A percentile compares a stretch with the other conserved stretches of the same genome.
Evolutionary conservation across 1,139 yeast species (phyloP).

Genomic region (Chernovozyma aurita): DNA sequence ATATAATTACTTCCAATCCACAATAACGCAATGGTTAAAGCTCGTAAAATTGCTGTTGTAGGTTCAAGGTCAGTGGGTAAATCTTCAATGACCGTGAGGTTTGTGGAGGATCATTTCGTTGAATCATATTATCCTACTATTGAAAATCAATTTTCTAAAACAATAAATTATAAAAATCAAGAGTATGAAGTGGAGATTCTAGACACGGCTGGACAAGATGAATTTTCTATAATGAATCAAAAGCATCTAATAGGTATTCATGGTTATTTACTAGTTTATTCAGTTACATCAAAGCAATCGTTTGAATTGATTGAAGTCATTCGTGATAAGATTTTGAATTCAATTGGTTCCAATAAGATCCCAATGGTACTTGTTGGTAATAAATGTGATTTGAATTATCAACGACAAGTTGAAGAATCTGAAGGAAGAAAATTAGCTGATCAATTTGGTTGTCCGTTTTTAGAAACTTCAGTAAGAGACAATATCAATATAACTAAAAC

Average conservation of each 20-base stretch:
- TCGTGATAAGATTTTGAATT: conserved; percentile 78
- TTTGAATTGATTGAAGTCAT: conserved; percentile 76
- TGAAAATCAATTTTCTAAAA: conserved; percentile 81
- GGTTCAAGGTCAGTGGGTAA: conserved; percentile 92
- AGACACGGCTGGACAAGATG: conserved; percentile 96
- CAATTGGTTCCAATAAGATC: conserved; percentile 65
- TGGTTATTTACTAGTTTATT: conserved; percentile 79
- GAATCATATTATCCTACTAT: conserved; percentile 92
- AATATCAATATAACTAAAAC: conserved; percentile 63
- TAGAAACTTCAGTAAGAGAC: conserved; percentile 82
- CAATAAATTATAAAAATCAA: conserved; percentile 64
- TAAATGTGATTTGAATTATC: conserved; percentile 66
- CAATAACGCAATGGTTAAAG: conserved; percentile 48
- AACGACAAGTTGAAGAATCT: conserved; percentile 57
- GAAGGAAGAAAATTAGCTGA: conserved; percentile 68
- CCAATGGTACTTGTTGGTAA: conserved; percentile 86
- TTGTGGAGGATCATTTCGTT: conserved; percentile 83
- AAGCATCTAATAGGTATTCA: conserved; percentile 81
- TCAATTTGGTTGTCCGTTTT: conserved; percentile 59
- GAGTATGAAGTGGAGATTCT: conserved; percentile 81
- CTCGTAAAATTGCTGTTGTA: conserved; percentile 81
- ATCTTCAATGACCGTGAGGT: conserved; percentile 80
- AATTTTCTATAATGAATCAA: conserved; percentile 78
- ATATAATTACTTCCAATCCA: too few relatives aligned
- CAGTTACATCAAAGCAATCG: conserved; percentile 74